Percentiles rank a stretch among this genome's conserved stretches.
These are phyloP conservation scores for Sextonia rubra DNA, from an alignment of 164 flowering plant genomes.

Conservation along the genomic window DNA sequence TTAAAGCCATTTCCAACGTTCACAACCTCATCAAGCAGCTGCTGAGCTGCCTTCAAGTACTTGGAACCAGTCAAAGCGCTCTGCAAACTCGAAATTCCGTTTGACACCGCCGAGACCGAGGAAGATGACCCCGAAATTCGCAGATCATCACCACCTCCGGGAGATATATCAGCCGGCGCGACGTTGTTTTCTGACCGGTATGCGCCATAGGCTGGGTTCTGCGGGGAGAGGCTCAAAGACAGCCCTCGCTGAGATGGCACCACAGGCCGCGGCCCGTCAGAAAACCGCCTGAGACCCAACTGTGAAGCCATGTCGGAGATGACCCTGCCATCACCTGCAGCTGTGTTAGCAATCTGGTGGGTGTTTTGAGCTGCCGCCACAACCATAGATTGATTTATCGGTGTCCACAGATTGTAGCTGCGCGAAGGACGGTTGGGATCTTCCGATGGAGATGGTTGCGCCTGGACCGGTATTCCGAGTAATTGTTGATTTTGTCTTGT, in stretches of 20 bases:
- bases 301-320: constrained; percentile 17
- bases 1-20: constrained; percentile 53
- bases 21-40: constrained; percentile 85
- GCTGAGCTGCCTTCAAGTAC: constrained; percentile 85
- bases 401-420: constrained; percentile 53
- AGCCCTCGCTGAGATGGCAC: constrained; percentile 39
- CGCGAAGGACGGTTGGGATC: constrained; percentile 33
- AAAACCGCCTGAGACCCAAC: constrained; percentile 22
- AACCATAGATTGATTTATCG: constrained; percentile 26
- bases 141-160: constrained; percentile 32
- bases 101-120: constrained; percentile 59
- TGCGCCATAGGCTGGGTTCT: constrained; percentile 36
- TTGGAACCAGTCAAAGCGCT: constrained; percentile 76
- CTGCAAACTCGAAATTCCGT: constrained; percentile 55
- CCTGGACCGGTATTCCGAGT: constrained; percentile 52
- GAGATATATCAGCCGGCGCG: constrained; percentile 28
- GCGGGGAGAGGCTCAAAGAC: constrained; percentile 83
- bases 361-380: constrained; percentile 24
- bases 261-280: constrained; percentile 18
- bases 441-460: constrained; percentile 11
- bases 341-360: constrained; percentile 11
- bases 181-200: constrained; percentile 21
- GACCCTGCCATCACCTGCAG: background rate
- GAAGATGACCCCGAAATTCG: constrained; percentile 46
- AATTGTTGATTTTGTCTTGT: constrained; percentile 43